Percentiles rank a stretch among this genome's conserved stretches.
Evolutionary conservation across 805 yeast genomes (phyloP).

Genomic region (Brettanomyces naardenensis): DNA sequence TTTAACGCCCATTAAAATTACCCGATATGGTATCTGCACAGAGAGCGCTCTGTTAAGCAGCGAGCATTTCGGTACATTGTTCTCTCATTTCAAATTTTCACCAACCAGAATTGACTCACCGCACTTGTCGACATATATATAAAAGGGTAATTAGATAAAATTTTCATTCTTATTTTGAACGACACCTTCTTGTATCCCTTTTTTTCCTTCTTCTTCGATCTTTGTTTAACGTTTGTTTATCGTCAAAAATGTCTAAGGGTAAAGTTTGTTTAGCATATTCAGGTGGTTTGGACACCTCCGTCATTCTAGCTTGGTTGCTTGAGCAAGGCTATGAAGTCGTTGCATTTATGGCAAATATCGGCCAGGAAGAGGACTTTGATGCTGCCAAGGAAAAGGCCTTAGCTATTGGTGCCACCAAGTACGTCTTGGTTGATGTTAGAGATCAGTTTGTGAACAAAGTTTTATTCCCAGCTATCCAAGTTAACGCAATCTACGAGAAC

Average conservation of each 20-base stretch:
- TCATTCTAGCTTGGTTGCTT: constrained; percentile 94
- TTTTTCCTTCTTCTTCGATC: constrained; percentile 1
- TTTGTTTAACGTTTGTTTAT: background rate
- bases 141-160: no score
- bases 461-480: constrained; percentile 93
- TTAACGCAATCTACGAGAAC: constrained; percentile 96
- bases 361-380: constrained; percentile 98
- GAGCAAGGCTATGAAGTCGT: constrained; percentile 98
- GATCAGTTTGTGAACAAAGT: constrained; percentile 90
- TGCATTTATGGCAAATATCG: constrained; percentile 97
- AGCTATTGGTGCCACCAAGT: constrained; percentile 95
- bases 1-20: constrained; percentile 6
- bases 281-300: constrained; percentile 97
- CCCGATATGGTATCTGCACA: constrained; percentile 10
- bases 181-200: no score
- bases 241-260: constrained; percentile 76
- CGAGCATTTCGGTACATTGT: no score
- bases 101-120: no score
- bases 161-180: no score
- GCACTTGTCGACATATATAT: no score
- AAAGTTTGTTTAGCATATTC: constrained; percentile 99
- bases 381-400: constrained; percentile 95
- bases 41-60: background rate
- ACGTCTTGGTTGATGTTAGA: constrained; percentile 90
- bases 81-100: no score